Conservation (phyloP, 805 yeast genomes). For the Starmerella khaoyaiensis region DNA sequence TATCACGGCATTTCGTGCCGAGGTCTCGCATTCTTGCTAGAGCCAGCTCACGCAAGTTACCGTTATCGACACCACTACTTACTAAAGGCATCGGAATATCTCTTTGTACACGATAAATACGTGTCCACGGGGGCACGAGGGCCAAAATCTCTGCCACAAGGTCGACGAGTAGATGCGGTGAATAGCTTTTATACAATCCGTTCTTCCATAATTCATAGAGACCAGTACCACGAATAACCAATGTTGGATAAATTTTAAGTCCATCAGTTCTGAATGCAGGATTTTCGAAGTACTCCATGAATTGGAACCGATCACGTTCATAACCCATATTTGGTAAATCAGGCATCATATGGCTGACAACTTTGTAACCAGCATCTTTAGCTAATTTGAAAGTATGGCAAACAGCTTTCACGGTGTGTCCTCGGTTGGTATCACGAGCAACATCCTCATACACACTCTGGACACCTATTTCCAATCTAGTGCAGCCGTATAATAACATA, state of each 20-base stretch:
- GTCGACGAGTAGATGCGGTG: conserved; percentile 87
- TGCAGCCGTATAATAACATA: conserved; percentile 93
- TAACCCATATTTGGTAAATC: conserved; percentile 96
- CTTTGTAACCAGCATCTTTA: conserved; percentile 97
- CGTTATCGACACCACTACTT: conserved; percentile 95
- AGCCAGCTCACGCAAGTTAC: conserved; percentile 89
- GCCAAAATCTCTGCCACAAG: conserved; percentile 92
- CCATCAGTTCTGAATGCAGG: conserved; percentile 98
- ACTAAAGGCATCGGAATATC: conserved; percentile 99
- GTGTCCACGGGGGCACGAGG: conserved; percentile 97
- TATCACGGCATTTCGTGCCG: conserved; percentile 91
- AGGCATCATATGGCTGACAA: conserved; percentile 99
- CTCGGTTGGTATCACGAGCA: conserved; percentile 95
- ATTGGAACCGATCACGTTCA: conserved; percentile 95
- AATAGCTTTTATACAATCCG: conserved; percentile 85
- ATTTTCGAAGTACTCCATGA: conserved; percentile 89
- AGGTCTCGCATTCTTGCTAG: conserved; percentile 96
- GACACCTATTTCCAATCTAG: conserved; percentile 92
- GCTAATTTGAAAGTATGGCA: conserved; percentile 91
- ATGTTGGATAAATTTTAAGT: conserved; percentile 83
- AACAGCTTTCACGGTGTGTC: conserved; percentile 92
- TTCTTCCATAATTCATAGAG: conserved; percentile 94
- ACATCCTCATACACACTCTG: conserved; percentile 97
- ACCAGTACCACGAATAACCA: conserved; percentile 96
- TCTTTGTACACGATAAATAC: conserved; percentile 95